These are phyloP conservation scores for Diaporthe eres DNA, from an alignment of 2,329 filamentous ascomycete genomes.

Conservation along the genomic window DNA sequence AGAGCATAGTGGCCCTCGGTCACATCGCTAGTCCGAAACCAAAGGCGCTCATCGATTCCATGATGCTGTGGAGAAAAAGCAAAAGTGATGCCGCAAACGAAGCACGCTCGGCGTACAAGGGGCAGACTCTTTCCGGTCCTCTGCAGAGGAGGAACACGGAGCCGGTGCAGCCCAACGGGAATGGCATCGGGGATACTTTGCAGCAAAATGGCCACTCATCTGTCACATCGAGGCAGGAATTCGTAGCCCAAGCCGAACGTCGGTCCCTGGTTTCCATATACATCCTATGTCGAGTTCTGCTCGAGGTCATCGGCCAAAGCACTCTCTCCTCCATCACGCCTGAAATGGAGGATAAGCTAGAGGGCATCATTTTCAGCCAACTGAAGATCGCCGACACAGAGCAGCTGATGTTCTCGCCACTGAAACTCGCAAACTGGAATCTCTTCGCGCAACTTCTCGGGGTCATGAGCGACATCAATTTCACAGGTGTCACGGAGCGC, in stretches of 20 bases:
- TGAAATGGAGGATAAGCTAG: slow-evolving; percentile 94
- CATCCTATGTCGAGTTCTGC: slow-evolving; percentile 91
- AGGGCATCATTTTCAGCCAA: slow-evolving; percentile 97
- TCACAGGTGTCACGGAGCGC: slow-evolving; percentile 83
- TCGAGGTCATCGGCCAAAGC: slow-evolving; percentile 95
- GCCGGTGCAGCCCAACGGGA: slow-evolving; percentile 65
- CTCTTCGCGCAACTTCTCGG: slow-evolving; percentile 93
- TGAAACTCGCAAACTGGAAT: slow-evolving; percentile 95
- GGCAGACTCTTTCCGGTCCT: slow-evolving; percentile 54
- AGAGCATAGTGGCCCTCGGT: slow-evolving; percentile 91
- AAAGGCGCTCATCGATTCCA: slow-evolving; percentile 93
- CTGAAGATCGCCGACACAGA: slow-evolving; percentile 90
- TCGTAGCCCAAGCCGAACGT: slow-evolving; percentile 84
- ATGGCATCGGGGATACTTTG: slow-evolving; percentile 47
- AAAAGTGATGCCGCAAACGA: slow-evolving; percentile 91
- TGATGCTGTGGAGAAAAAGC: slow-evolving; percentile 98
- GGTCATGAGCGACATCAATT: slow-evolving; percentile 96
- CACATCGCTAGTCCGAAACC: slow-evolving; percentile 96
- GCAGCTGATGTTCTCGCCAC: slow-evolving; percentile 80
- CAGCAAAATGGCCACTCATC: slow-evolving; percentile 55
- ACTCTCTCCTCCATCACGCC: slow-evolving; percentile 84
- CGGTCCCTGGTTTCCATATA: slow-evolving; percentile 96
- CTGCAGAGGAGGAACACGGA: slow-evolving; percentile 82
- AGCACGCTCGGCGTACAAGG: slow-evolving; percentile 59
- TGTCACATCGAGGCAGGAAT: slow-evolving; percentile 73